phyloP scores from a whole-genome alignment of 2,329 filamentous ascomycete genomes.

The Fusarium ambrosium region DNA sequence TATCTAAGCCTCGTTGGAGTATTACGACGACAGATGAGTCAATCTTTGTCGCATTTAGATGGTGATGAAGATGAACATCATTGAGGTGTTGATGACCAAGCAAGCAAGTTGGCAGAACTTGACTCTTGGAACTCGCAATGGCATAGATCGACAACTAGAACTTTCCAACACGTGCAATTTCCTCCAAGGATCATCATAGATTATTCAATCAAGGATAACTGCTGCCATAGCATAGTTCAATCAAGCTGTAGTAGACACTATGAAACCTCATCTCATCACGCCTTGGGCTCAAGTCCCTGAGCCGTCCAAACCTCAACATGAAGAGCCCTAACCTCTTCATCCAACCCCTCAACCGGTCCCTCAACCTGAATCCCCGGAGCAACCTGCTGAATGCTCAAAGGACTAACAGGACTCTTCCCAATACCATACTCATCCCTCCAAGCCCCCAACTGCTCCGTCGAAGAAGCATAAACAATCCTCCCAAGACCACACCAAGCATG shows the following conservation, averaged over 20 bases:
- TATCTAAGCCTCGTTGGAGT: background rate
- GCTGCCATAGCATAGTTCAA: background rate
- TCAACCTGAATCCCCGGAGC: slow-evolving; percentile 46
- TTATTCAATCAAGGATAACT: background rate
- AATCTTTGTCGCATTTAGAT: background rate
- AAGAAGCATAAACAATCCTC: slow-evolving; percentile 52
- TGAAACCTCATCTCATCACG: background rate
- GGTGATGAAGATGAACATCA: background rate
- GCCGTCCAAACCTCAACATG: slow-evolving; percentile 43
- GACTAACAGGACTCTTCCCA: slow-evolving; percentile 30
- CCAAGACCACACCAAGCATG: slow-evolving; percentile 54
- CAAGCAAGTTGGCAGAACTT: background rate
- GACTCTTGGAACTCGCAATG: background rate
- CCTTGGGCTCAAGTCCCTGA: slow-evolving; percentile 25
- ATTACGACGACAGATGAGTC: background rate
- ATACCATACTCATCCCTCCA: slow-evolving; percentile 50
- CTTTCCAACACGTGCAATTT: background rate
- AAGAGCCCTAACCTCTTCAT: slow-evolving; percentile 48
- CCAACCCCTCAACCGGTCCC: slow-evolving; percentile 49
- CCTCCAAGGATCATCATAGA: background rate
- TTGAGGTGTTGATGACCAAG: background rate
- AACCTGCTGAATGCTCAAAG: slow-evolving; percentile 48
- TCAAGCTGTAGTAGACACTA: background rate
- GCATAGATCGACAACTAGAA: background rate
- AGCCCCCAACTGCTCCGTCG: slow-evolving; percentile 45